Evolutionary conservation across 1,284 basidiomycete species (phyloP), one percentile per base, ranked within the genome.

Genomic region (Microbotryomycetes sp.): DNA sequence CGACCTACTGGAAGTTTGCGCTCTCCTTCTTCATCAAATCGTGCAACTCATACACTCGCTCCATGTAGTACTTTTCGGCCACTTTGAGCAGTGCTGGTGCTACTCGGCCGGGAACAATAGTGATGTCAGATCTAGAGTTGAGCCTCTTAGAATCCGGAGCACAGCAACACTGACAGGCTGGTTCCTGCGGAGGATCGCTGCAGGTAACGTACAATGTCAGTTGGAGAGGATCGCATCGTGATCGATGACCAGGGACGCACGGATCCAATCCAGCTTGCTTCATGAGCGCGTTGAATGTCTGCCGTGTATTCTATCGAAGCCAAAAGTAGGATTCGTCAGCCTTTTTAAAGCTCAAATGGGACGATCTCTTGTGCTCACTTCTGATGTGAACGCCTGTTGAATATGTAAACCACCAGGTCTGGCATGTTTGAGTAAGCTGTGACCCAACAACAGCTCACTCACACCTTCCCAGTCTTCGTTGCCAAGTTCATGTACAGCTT

Each of bases 61-160:
- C 59, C 56, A 67, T 60, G 60, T 66, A 69, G 54, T 61, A 69
- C 42, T 62, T 63, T 36, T 61, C 62, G 4, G 67, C 67, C 26
- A 69, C 42, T 49, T 62, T 55, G 53, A 63, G 64, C 16, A 68
- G 45, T 26, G 56, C 57, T 3, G 64, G 31, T 7, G 56, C 64
- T 68, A 42, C 9, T 42, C 19, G n/a, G n/a, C n/a, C n/a, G n/a
- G n/a, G n/a, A n/a, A n/a, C n/a, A n/a, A n/a, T n/a, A n/a, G n/a
- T n/a, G n/a, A n/a, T n/a, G n/a, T n/a, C n/a, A n/a, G n/a, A n/a
- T n/a, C n/a, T n/a, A n/a, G n/a, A n/a, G n/a, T n/a, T n/a, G n/a
- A n/a, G n/a, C n/a, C n/a, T n/a, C n/a, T n/a, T n/a, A n/a, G n/a
- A n/a, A n/a, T n/a, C n/a, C n/a, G n/a, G n/a, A n/a, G n/a, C n/a